Percentiles rank a stretch among this genome's conserved stretches.
phyloP scores from a whole-genome alignment of 1,284 basidiomycete genomes.

The Peniophora sp. region DNA sequence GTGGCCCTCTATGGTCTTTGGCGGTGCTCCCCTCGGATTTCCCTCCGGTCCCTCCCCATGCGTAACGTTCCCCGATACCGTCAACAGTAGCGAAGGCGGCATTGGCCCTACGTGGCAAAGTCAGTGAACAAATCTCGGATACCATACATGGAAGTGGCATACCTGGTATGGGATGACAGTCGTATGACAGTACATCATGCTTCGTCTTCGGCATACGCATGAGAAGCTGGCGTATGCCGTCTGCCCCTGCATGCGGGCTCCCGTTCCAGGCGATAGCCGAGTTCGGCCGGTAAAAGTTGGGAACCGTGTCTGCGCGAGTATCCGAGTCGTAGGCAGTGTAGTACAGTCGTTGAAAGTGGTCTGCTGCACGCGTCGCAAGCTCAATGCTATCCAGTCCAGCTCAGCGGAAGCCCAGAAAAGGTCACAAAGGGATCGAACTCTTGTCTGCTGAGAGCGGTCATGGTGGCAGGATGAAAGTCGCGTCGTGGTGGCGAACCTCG shows the following conservation, averaged over 20 bases:
- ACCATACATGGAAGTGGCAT: constrained; percentile 13
- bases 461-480: constrained; percentile 5
- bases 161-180: constrained; percentile 85
- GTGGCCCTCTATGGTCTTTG: constrained; percentile 60
- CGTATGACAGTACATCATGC: constrained; percentile 79
- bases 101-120: constrained; percentile 43
- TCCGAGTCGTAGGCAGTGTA: constrained; percentile 73
- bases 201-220: constrained; percentile 65
- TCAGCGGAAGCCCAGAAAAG: background rate
- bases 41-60: constrained; percentile 57
- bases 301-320: constrained; percentile 59
- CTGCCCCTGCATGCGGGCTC: constrained; percentile 64
- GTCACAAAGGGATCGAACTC: constrained; percentile 13
- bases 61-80: constrained; percentile 70
- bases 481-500: background rate
- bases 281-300: constrained; percentile 67
- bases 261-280: constrained; percentile 83
- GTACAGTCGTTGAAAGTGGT: constrained; percentile 71
- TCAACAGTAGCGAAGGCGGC: constrained; percentile 71
- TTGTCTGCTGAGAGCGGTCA: constrained; percentile 17
- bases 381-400: constrained; percentile 47
- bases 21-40: constrained; percentile 44
- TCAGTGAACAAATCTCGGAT: constrained; percentile 2
- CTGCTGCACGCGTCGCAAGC: constrained; percentile 73
- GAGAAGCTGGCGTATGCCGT: constrained; percentile 58